These are phyloP conservation scores for Ceratopteris richardii DNA, from an alignment of 75 land plant genomes.

Conservation along the genomic window DNA sequence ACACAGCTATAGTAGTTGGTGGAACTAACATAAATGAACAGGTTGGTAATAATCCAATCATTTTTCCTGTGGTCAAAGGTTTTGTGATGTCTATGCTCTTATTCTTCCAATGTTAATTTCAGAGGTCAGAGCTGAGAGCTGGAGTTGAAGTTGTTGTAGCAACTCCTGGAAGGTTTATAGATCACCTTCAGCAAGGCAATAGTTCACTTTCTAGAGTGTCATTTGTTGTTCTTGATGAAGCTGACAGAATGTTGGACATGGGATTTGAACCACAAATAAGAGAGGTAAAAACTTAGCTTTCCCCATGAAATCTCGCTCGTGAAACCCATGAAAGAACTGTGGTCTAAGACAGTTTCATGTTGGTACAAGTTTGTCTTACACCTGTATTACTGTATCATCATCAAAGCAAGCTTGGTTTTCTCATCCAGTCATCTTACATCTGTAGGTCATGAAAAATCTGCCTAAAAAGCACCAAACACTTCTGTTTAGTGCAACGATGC, in stretches of 20 bases:
- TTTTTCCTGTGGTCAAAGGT: too few relatives aligned
- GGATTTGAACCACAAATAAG: conserved; percentile 86
- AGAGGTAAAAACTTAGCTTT: conserved; percentile 37
- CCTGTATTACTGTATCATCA: too few relatives aligned
- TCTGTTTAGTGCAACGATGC: conserved; percentile 85
- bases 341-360: too few relatives aligned
- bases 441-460: conserved; percentile 53
- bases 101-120: not conserved
- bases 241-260: conserved; percentile 90
- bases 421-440: not conserved
- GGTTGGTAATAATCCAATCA: conserved; percentile 16
- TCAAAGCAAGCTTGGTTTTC: too few relatives aligned
- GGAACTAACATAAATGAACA: conserved; percentile 69
- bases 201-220: conserved; percentile 53
- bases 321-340: not conserved
- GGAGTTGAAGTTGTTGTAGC: conserved; percentile 80
- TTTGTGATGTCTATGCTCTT: too few relatives aligned
- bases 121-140: conserved; percentile 54
- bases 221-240: conserved; percentile 75
- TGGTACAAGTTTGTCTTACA: too few relatives aligned
- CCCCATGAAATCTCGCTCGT: too few relatives aligned
- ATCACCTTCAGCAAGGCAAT: conserved; percentile 73
- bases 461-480: conserved; percentile 69
- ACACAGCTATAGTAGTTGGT: conserved; percentile 68
- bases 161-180: conserved; percentile 80